Evolutionary conservation across 768 basidiomycete genomes (phyloP), one percentile per base, ranked within the genome.

Genomic region (Cyclocybe aegerita): DNA sequence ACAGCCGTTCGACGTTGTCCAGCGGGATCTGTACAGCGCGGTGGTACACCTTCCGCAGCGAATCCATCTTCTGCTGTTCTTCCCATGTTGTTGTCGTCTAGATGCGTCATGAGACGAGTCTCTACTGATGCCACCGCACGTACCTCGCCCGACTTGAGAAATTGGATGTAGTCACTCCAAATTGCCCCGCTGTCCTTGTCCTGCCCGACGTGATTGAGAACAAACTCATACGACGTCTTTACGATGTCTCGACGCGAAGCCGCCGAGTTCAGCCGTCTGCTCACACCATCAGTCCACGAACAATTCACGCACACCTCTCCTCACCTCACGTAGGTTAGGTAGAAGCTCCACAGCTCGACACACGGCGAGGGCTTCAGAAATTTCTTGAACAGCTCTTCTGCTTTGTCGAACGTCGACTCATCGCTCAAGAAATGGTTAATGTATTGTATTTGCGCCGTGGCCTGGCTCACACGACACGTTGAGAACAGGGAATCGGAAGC

Each of bases 91-190:
- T 90, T 9, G 79, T 81, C 0, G 88, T 77, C 83, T 75, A 64
- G 49, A 40, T 35, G 36, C 47, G 34, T 10, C 45, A 46, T 23
- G 31, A 36, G 34, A 38, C 9, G 0, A 30, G 33, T 23, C 23
- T 23, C 23, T 23, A 23, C 14, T 32, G 30, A 23, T 37, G 17
- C 12, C 35, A 30, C 31, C 15, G 32, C 32, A 59, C 85, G 62
- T 58, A 90, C 91, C 73, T 89, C 88, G 37, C 83, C 87, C 11
- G 83, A 79, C 56, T 82, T 85, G 44, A 99, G 68, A 65, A 97
- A 98, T 52, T 88, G 82, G 62, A 98, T 89, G 61, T 95, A 98
- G 60, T 98, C 95, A 50, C 74, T 79, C 95, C 96, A 98, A 34
- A 99, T 92, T 48, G 88, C 85, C 7, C 89, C 91, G 48, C 90